phyloP scores from a whole-genome alignment of 148 eudicot species.

The Silene uniflora region DNA sequence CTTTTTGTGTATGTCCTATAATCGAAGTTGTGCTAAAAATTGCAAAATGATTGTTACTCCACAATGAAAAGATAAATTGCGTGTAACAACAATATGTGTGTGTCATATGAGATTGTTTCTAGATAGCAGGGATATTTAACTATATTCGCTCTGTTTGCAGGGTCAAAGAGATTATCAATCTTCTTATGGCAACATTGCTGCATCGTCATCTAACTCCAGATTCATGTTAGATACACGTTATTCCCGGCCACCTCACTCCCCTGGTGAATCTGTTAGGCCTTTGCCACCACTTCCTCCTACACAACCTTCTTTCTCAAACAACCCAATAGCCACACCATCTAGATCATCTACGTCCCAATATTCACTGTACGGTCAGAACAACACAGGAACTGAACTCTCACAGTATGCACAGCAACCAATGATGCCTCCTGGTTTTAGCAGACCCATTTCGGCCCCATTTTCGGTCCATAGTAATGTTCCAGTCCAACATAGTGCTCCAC shows the following conservation, averaged over 20 bases:
- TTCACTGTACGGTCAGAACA: slow-evolving; percentile 51
- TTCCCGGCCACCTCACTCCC: slow-evolving; percentile 44
- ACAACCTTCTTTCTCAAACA: slow-evolving; percentile 73
- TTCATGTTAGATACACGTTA: slow-evolving; percentile 47
- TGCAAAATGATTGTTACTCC: no score
- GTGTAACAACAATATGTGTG: no score
- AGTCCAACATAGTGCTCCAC: slow-evolving; percentile 48
- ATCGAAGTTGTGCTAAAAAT: neutral
- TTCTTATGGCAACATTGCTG: slow-evolving; percentile 32
- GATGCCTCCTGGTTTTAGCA: slow-evolving; percentile 49
- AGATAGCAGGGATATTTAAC: neutral
- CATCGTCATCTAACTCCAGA: slow-evolving; percentile 30
- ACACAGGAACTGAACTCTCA: slow-evolving; percentile 39
- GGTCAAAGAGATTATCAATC: slow-evolving; percentile 50
- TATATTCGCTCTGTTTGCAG: slow-evolving; percentile 35
- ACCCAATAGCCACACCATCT: slow-evolving; percentile 31
- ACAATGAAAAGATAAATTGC: no score
- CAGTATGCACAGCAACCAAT: slow-evolving; percentile 54
- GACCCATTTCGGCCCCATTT: slow-evolving; percentile 51
- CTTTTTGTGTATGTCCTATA: neutral
- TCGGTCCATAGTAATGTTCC: slow-evolving; percentile 44
- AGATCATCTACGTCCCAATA: slow-evolving; percentile 46
- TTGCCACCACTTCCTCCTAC: slow-evolving; percentile 95
- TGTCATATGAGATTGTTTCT: neutral
- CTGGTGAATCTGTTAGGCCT: slow-evolving; percentile 57